These are phyloP conservation scores for Penicillium goetzii DNA, from an alignment of 495 filamentous ascomycete genomes.

Conservation along the genomic window DNA sequence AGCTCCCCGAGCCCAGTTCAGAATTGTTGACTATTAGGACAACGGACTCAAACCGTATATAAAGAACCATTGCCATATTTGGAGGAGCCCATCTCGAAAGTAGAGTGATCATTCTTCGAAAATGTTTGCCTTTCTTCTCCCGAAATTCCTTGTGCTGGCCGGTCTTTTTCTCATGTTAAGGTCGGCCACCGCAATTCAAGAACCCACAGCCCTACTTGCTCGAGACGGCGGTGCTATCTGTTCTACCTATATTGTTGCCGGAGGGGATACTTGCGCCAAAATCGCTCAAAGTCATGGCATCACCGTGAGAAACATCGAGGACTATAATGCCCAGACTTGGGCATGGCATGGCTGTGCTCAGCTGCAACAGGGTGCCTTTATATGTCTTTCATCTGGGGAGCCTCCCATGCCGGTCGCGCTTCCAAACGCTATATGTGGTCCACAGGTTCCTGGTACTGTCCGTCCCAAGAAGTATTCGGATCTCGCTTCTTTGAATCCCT, in stretches of 20 bases:
- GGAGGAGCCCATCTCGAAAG: neutral
- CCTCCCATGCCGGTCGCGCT: conserved; percentile 27
- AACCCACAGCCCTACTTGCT: neutral
- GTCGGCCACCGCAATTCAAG: neutral
- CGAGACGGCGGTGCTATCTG: conserved; percentile 9
- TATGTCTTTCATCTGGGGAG: conserved; percentile 19
- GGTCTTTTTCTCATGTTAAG: neutral
- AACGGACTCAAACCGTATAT: neutral
- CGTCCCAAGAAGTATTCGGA: conserved; percentile 11
- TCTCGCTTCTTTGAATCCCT: conserved; percentile 22
- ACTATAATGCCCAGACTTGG: conserved; percentile 14
- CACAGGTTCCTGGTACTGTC: conserved; percentile 24
- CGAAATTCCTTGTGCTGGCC: neutral
- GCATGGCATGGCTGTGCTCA: conserved; percentile 23
- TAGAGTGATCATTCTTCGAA: neutral
- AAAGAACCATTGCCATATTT: neutral
- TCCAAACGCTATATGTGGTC: conserved; percentile 22
- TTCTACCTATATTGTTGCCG: conserved; percentile 12
- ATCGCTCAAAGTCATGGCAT: conserved; percentile 15
- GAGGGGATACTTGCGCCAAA: conserved; percentile 10
- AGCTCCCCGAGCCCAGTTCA: neutral
- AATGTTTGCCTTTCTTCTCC: neutral
- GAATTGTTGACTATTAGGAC: neutral
- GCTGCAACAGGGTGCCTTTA: conserved; percentile 13
- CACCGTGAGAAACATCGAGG: conserved; percentile 19